Base-by-base conservation (phyloP, 495 filamentous ascomycete species). In the Parachaetomium inaequale region DNA sequence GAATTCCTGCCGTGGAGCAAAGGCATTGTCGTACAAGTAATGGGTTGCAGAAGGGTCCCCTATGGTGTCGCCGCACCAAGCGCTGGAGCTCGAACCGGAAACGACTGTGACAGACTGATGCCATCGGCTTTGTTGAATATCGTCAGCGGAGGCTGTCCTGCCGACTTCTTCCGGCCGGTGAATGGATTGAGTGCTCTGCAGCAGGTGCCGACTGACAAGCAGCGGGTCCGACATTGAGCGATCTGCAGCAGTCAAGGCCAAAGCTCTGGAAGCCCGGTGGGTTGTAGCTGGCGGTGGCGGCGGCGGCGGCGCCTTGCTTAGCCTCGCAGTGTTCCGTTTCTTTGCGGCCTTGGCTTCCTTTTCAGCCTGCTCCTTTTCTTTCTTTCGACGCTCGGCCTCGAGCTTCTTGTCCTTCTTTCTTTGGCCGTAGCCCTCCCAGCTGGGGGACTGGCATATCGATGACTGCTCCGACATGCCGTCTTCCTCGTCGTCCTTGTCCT, bases 401-500 rank as follows among this genome's bases (percentile, higher is more conserved):
- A 72, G 72, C 64, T 78, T 79, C 69, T 80, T 81, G 42, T 82
- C 76, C 55, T 75, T 79, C 61, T 80, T 80, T 67, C 77, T 79
- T 36, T 77, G 73, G 7, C 73, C 71, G 61, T 80, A 76, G 49
- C 77, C 75, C 53, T 82, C 81, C 81, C 81, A 83, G 53, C 79
- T 82, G 15, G 81, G 81, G 4, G 81, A 84, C 53, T 82, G 81
- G 57, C 81, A 84, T 49, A 84, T 83, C 3, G 81, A 83, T 17
- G 79, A 81, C 38, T 77, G 72, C 52, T 79, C 79, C 10, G 80
- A 81, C 70, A 72, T 71, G 57, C 64, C 62, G 53, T 74, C 72
- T 47, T 68, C 70, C 34, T 70, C 71, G 34, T 75, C 68, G 14
- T 76, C 72, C 40, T 65, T 62, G 42, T 63, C 67, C 28, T 72